Base-by-base conservation (phyloP, 2,329 filamentous ascomycete species). In the Fusarium lyarnte region DNA sequence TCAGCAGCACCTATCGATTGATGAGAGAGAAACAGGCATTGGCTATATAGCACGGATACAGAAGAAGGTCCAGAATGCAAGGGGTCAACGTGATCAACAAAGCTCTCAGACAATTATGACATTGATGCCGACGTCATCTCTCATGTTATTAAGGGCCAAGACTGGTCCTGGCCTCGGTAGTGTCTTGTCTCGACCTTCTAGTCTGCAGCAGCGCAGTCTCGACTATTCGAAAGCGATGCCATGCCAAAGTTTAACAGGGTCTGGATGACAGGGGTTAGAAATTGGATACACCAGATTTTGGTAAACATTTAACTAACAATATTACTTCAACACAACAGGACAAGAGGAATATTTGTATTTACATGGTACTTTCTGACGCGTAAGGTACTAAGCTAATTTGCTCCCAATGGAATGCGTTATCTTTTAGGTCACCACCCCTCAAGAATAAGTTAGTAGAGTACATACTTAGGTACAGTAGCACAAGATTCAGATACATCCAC, bases 141-240 rank as follows among this genome's bases (percentile, higher is more conserved):
- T 61, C 46, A 60, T 61, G 49, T 57, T 49, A 52, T 46, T 31
- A 39, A 51, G 38, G 43, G 52, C 36, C 63, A 49, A 54, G 59
- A 60, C 59, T 66, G 59, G 69, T 39, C 69, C 53, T 70, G 69
- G 31, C 55, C 54, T 73, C 23, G 42, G 52, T 72, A 70, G 70
- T 70, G 66, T 29, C 58, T 52, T 60, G 70, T 58, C 70, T 64
- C 53, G 70, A 68, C 65, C 70, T 58, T 29, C 29, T 33, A 71
- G 70, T 66, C 35, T 43, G 31, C 17, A 10, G 39, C 35, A 66
- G 41, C 41, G 42, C 66, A 72, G 69, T 72, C 69, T 63, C 59
- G 58, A 68, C 69, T 72, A 58, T 72, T 70, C 68, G 29, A 71
- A 63, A 45, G 53, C 25, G 25, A 43, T 63, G 58, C 46, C 36